Evolutionary conservation across 225 moss, liverwort and hornwort species (phyloP), one percentile per base, ranked within the genome.

Genomic region (Marchantia paleacea): DNA sequence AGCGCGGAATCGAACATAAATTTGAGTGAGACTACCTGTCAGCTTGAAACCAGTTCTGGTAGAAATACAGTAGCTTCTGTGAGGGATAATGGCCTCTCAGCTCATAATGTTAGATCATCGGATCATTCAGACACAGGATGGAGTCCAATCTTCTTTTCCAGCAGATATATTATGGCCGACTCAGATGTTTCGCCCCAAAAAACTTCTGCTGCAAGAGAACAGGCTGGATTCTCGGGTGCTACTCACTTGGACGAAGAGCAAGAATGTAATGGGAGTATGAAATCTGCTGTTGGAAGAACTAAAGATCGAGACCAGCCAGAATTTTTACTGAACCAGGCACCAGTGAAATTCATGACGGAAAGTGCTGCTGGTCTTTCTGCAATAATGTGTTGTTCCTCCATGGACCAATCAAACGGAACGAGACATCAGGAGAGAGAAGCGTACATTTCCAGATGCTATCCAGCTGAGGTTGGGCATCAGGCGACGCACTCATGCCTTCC

Each of bases 191-290:
- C 58, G 9, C 15, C 52, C 48, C 55, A 78, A 69, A n/a, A 8
- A 69, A 39, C 26, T 53, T 7, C 15, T 48, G 22, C 5, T 5
- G 19, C 29, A 14, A 51, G 12, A 54, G 75, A 50, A 16, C 62
- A 49, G 28, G 70, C 52, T 16, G 47, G 47, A 39, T 47, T 51
- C 58, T 39, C 48, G 8, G 79, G 52, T 80, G 52, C 51, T 20
- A 24, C 82, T 63, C 52, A 29, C 76, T n/a, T 25, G 28, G 57
- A 39, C 72, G 72, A 52, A 81, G 75, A 78, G 7, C 81, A 83
- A 62, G 80, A 84, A 24, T 80, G 76, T 22, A 82, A 82, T 52
- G 73, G 63, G 7, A 82, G 73, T 72, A 78, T 76, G 77, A 69
- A 80, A 10, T 73, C 77, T 54, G 82, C 80, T 0, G 71, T 84